A percentile compares a stretch with the other conserved stretches of the same genome.
Conservation (phyloP, 78 protist genomes). For the Dictyostelium intermedium region DNA sequence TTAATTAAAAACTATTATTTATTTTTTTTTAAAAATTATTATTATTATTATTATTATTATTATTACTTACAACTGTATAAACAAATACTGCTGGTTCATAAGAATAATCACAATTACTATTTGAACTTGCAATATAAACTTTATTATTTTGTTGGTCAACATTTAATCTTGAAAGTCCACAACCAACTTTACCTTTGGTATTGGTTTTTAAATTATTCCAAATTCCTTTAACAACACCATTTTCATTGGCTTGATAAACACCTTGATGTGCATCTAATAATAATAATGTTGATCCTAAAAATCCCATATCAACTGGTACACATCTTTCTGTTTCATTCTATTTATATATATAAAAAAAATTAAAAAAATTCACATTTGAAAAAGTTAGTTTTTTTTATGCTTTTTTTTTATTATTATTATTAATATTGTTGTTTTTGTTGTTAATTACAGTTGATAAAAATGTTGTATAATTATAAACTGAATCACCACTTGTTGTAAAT, state of each 20-base stretch:
- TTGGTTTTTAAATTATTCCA: constrained; percentile 7
- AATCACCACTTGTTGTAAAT: constrained; percentile 3
- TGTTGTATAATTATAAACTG: constrained; percentile 40
- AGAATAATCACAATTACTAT: constrained; percentile 22
- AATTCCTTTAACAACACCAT: constrained; percentile 44
- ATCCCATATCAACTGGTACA: constrained; percentile 52
- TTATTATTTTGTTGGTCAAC: constrained; percentile 24
- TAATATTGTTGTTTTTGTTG: too few species aligned
- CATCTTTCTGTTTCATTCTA: constrained; percentile 20
- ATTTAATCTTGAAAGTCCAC: constrained; percentile 8
- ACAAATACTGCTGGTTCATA: constrained; percentile 49
- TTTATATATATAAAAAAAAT: too few species aligned
- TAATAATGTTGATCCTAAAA: constrained; percentile 22
- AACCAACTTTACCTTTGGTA: not conserved
- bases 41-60: too few species aligned
- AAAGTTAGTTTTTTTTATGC: too few species aligned
- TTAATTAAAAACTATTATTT: not conserved
- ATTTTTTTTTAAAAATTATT: not conserved
- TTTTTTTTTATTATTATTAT: not conserved
- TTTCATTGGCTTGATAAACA: not conserved
- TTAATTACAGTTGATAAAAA: constrained; percentile 25
- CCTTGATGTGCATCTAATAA: constrained; percentile 53
- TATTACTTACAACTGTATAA: constrained; percentile 8
- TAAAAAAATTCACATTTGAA: too few species aligned
- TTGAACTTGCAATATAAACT: constrained; percentile 22